Evolutionary conservation across 768 basidiomycete species (phyloP).

Genomic region (Tulasnella sp.): DNA sequence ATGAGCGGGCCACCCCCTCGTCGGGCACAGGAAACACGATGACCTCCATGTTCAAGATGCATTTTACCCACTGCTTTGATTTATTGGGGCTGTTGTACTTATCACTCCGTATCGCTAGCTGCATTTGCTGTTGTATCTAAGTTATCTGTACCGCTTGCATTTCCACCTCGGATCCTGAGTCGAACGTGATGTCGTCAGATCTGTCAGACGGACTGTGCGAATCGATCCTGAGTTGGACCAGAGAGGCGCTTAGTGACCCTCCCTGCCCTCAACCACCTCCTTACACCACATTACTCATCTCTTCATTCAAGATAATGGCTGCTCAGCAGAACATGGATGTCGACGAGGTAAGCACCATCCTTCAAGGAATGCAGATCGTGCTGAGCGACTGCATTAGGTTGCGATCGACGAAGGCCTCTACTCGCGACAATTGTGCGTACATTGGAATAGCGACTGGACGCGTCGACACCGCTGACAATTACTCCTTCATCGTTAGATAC

Average conservation of each 20-base stretch:
- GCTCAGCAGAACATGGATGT: constrained; percentile 23
- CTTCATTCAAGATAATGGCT: background rate
- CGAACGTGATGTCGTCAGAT: background rate
- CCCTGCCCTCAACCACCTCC: constrained; percentile 3
- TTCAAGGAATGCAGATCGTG: background rate
- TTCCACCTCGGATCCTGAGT: background rate
- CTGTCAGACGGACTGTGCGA: background rate
- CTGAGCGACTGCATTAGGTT: background rate
- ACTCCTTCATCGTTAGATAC: constrained; percentile 47
- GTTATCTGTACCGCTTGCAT: background rate
- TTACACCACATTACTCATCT: constrained; percentile 6
- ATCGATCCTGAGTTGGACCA: constrained; percentile 4
- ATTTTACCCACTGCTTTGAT: background rate
- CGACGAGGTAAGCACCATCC: constrained; percentile 20
- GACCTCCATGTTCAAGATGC: background rate
- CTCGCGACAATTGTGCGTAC: constrained; percentile 80
- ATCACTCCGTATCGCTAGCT: background rate
- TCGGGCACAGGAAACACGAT: background rate
- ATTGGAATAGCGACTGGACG: constrained; percentile 2
- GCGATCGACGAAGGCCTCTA: constrained; percentile 86
- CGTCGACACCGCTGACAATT: constrained; percentile 22
- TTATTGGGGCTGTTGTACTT: background rate
- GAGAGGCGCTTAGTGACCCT: background rate
- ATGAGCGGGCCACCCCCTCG: background rate
- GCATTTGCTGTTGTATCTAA: background rate